A percentile compares a stretch with the other conserved stretches of the same genome.
phyloP scores from a whole-genome alignment of 495 filamentous ascomycete species.

The Amphirosellinia nigrospora region DNA sequence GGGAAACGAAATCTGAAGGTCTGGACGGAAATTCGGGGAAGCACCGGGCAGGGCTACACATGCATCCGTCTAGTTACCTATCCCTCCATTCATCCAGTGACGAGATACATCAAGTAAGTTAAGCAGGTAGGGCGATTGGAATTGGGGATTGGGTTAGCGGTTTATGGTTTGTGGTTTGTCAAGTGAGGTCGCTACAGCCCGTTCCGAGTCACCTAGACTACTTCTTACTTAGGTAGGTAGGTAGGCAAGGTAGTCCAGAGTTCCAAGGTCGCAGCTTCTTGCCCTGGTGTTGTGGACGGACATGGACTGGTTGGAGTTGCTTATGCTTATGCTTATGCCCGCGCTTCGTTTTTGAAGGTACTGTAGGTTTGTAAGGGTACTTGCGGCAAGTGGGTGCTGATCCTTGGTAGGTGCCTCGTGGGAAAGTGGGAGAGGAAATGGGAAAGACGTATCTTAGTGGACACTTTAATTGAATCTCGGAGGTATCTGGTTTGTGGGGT shows the following conservation, averaged over 20 bases:
- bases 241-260: no score
- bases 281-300: not conserved
- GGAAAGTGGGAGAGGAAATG: not conserved
- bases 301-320: not conserved
- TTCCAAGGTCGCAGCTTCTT: not conserved
- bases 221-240: no score
- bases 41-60: not conserved
- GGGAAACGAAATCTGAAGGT: not conserved
- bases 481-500: not conserved
- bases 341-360: not conserved
- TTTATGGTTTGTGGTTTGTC: no score
- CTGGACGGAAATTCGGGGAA: not conserved
- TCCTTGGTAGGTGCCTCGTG: slow-evolving; percentile 8
- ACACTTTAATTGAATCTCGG: not conserved
- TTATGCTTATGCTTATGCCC: not conserved
- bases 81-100: not conserved
- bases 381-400: no score
- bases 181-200: not conserved
- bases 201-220: not conserved
- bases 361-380: not conserved
- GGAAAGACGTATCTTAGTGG: not conserved
- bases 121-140: not conserved
- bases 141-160: no score
- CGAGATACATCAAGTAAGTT: no score
- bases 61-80: not conserved